Conservation (phyloP, 1,139 yeast species). For the Kluyveromyces marxianus region DNA sequence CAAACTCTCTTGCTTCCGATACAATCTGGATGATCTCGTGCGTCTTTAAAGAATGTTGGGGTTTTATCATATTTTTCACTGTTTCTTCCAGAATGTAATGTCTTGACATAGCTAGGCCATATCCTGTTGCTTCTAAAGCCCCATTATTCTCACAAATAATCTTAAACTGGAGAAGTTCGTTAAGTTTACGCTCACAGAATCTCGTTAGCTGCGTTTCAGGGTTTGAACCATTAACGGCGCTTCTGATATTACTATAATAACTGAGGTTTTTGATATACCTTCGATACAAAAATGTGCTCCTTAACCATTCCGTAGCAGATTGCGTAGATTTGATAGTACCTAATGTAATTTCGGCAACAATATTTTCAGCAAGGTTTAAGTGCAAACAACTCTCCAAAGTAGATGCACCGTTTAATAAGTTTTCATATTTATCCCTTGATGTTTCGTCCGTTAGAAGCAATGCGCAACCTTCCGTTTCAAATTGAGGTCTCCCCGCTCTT, state of each 20-base stretch:
- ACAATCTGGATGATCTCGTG: constrained; percentile 28
- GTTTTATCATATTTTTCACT: constrained; percentile 32
- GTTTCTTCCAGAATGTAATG: constrained; percentile 40
- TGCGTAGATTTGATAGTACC: constrained; percentile 35
- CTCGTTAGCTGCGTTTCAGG: constrained; percentile 27
- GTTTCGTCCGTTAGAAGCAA: constrained; percentile 43
- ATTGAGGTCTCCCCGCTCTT: constrained; percentile 53
- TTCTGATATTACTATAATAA: constrained; percentile 30
- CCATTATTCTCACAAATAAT: constrained; percentile 23
- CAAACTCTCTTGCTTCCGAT: constrained; percentile 36
- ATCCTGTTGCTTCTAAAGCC: constrained; percentile 30
- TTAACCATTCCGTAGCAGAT: constrained; percentile 43
- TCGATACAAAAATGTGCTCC: constrained; percentile 45
- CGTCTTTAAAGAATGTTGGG: constrained; percentile 14
- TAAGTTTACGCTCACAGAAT: constrained; percentile 31
- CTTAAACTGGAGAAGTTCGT: constrained; percentile 27
- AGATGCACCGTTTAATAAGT: constrained; percentile 38
- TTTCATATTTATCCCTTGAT: constrained; percentile 35
- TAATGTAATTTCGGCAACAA: constrained; percentile 45
- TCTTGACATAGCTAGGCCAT: constrained; percentile 41
- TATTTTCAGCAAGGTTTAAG: constrained; percentile 37
- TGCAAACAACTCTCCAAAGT: constrained; percentile 45
- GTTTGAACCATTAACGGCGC: constrained; percentile 10
- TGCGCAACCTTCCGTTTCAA: constrained; percentile 46
- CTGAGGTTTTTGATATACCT: constrained; percentile 36